Evolutionary conservation across 352 stramenopile genomes (phyloP), one percentile per base, ranked within the genome.

Genomic region (Phytopythium chamaehyphon): DNA sequence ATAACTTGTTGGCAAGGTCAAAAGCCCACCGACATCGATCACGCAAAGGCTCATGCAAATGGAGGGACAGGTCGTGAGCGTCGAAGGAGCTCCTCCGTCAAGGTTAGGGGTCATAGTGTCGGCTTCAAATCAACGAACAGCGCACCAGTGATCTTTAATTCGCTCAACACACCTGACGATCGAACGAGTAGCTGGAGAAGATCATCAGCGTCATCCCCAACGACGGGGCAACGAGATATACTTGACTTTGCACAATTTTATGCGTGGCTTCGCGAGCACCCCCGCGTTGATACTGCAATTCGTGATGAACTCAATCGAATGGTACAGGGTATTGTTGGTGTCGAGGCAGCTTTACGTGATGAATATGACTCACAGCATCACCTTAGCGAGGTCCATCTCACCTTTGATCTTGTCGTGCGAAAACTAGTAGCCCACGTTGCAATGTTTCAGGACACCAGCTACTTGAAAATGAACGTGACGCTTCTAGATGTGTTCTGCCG

Each of bases 251-350:
- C 76, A 19, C 53, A 68, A 14, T 82, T 88, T 40, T 40, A 88
- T 10, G 36, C 48, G 19, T 76, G 63, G 45, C 52, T 87, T 1
- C 64, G 69, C 23, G 55, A 40, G 1, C 62, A 90, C 28, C 54
- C 63, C 8, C 61, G 61, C 19, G 65, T 83, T 16, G 59, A 79
- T n/a, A 52, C 19, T 10, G 66, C 69, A 7, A 77, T 90, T 54
- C 73, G 75, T 24, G 69, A 85, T 24, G 79, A 90, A n/a, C 62
- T 90, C 3, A 86, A 85, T 19, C 61, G 70, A 23, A 90, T 90
- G 79, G 78, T 90, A 0, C 71, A 77, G 24, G 71, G 70, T 2
- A 88, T 90, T 51, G 42, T 90, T 15, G 64, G 53, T 0, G 64
- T 90, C 4, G 71, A 90, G 19, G 45, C 40, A 4, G 68, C 70